phyloP scores from a whole-genome alignment of 805 yeast species.

The Suhomyces xylopsoci region DNA sequence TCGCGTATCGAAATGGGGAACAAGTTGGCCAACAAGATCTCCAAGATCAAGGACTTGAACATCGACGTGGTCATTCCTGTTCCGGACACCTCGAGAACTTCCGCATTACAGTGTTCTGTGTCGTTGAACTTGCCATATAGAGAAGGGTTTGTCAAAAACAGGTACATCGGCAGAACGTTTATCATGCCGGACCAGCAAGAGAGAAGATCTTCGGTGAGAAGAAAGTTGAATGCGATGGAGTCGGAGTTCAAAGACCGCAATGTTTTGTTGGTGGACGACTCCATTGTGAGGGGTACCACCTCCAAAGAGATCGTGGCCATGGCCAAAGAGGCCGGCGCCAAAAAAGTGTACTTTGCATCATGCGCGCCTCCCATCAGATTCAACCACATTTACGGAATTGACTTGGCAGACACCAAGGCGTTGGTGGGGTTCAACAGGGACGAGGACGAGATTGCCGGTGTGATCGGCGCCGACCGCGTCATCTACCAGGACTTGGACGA shows the following conservation, averaged over 20 bases:
- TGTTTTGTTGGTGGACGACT: slow-evolving; percentile 91
- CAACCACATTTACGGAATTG: slow-evolving; percentile 97
- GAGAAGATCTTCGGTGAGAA: slow-evolving; percentile 88
- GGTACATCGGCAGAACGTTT: slow-evolving; percentile 96
- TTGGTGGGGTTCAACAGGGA: slow-evolving; percentile 81
- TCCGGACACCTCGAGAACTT: slow-evolving; percentile 96
- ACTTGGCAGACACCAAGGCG: slow-evolving; percentile 91
- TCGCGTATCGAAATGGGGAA: slow-evolving; percentile 93
- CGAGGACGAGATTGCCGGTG: slow-evolving; percentile 70
- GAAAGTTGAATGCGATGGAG: slow-evolving; percentile 95
- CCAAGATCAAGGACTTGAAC: slow-evolving; percentile 42
- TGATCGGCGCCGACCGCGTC: slow-evolving; percentile 86
- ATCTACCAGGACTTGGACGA: slow-evolving; percentile 86
- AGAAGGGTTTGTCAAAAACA: slow-evolving; percentile 95
- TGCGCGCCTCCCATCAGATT: slow-evolving; percentile 97
- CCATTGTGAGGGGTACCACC: slow-evolving; percentile 97
- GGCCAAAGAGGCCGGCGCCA: slow-evolving; percentile 99
- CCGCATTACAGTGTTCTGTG: slow-evolving; percentile 90
- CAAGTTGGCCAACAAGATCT: slow-evolving; percentile 74
- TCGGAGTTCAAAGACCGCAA: slow-evolving; percentile 82
- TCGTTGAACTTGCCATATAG: slow-evolving; percentile 78
- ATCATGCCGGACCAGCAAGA: slow-evolving; percentile 98
- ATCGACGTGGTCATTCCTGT: slow-evolving; percentile 97
- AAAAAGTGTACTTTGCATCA: slow-evolving; percentile 90
- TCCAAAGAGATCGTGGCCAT: slow-evolving; percentile 92